A percentile compares a stretch with the other conserved stretches of the same genome.
These are phyloP conservation scores for Sugiyamaella sp. DNA, from an alignment of 1,139 yeast genomes.

Conservation along the genomic window DNA sequence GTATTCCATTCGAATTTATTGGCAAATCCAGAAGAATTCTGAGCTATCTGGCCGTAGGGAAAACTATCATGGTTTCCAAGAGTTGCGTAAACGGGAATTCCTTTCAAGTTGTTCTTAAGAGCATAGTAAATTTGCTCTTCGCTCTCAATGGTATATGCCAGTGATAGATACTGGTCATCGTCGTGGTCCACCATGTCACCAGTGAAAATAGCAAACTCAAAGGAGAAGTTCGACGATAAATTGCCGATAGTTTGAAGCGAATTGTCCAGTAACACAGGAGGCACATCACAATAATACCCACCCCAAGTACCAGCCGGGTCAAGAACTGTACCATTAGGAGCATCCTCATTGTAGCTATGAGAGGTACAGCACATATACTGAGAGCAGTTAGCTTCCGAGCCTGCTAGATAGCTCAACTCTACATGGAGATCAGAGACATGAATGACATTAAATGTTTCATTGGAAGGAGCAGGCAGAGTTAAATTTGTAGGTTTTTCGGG, in stretches of 20 bases:
- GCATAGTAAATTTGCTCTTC: constrained; percentile 56
- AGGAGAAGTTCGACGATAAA: constrained; percentile 42
- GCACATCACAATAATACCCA: constrained; percentile 60
- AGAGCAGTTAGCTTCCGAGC: constrained; percentile 62
- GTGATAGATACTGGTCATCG: constrained; percentile 49
- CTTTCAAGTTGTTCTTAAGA: constrained; percentile 56
- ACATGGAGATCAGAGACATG: constrained; percentile 65
- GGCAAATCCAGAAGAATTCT: constrained; percentile 51
- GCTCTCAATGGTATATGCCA: constrained; percentile 51
- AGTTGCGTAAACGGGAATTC: constrained; percentile 63
- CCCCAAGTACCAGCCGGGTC: constrained; percentile 63
- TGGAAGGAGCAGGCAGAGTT: constrained; percentile 43
- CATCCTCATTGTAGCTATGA: constrained; percentile 44
- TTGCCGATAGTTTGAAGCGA: constrained; percentile 53
- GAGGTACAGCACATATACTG: constrained; percentile 51
- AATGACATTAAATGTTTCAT: constrained; percentile 53
- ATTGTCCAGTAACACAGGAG: constrained; percentile 58
- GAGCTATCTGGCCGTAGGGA: constrained; percentile 73
- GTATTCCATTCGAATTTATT: constrained; percentile 61
- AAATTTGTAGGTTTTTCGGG: constrained; percentile 45
- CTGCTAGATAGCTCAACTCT: constrained; percentile 57
- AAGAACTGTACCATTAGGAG: constrained; percentile 46
- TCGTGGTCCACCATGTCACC: constrained; percentile 69
- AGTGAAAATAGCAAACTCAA: constrained; percentile 65
- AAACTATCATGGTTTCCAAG: constrained; percentile 75